phyloP scores from a whole-genome alignment of 2,329 filamentous ascomycete genomes.

The Colletotrichum falcatum region DNA sequence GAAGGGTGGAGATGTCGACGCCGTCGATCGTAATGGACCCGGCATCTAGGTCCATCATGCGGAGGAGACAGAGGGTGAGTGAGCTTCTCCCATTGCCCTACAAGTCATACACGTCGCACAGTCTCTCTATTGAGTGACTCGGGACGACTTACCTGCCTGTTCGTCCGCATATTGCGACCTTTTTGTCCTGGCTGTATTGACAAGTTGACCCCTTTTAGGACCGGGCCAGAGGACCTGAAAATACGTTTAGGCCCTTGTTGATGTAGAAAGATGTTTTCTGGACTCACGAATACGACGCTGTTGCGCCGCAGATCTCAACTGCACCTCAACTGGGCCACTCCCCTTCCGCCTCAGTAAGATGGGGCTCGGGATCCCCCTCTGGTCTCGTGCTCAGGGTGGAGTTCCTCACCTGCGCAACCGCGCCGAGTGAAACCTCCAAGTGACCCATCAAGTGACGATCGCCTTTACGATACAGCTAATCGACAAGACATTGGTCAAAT shows the following conservation, averaged over 20 bases:
- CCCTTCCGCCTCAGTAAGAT: conserved; percentile 10
- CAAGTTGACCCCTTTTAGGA: conserved; percentile 33
- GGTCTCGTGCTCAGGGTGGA: conserved; percentile 22
- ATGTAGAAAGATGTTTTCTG: rapidly evolving
- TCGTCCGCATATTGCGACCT: conserved; percentile 44
- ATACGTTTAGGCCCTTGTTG: background rate
- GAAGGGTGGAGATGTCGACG: conserved; percentile 50
- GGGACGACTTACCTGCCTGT: conserved; percentile 43
- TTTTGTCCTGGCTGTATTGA: conserved; percentile 43
- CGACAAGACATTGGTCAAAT: conserved; percentile 25
- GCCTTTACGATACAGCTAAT: conserved; percentile 30
- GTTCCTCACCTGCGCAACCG: conserved; percentile 36
- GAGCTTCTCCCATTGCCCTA: conserved; percentile 61
- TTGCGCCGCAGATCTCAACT: conserved; percentile 11
- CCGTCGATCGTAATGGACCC: conserved; percentile 60
- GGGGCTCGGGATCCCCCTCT: background rate
- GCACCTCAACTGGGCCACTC: conserved; percentile 17
- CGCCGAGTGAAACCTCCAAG: conserved; percentile 36
- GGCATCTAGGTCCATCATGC: conserved; percentile 57
- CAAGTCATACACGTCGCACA: background rate
- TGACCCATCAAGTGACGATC: conserved; percentile 37
- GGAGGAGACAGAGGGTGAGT: conserved; percentile 50
- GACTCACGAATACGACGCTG: conserved; percentile 33
- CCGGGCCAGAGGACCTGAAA: conserved; percentile 20
- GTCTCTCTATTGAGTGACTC: background rate